phyloP scores from a whole-genome alignment of 1,284 basidiomycete genomes.

The Trametes sp. region DNA sequence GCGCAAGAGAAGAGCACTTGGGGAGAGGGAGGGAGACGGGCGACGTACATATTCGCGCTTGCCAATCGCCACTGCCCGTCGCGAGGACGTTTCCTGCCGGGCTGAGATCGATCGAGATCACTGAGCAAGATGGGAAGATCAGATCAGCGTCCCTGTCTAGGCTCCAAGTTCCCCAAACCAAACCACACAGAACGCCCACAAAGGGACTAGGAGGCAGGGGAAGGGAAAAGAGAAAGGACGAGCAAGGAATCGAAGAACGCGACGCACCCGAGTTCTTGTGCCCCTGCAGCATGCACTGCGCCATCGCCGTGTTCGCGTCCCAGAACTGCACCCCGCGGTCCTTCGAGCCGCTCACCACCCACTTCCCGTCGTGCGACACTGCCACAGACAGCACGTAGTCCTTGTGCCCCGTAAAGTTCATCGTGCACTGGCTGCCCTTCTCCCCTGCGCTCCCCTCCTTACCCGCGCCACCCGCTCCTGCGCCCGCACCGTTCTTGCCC shows the following conservation, averaged over 20 bases:
- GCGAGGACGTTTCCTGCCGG: conserved; percentile 77
- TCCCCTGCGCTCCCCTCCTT: conserved; percentile 34
- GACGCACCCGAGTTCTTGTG: conserved; percentile 83
- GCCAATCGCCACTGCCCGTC: conserved; percentile 86
- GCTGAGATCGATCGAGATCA: conserved; percentile 86
- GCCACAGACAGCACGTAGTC: conserved; percentile 71
- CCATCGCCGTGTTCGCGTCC: conserved; percentile 71
- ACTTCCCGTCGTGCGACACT: conserved; percentile 75
- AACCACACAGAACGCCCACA: neutral
- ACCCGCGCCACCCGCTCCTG: neutral
- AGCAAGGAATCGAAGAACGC: too few species aligned
- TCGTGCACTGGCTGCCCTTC: conserved; percentile 58
- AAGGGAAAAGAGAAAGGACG: neutral
- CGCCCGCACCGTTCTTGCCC: conserved; percentile 32
- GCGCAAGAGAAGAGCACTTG: too few species aligned
- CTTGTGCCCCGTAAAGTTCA: conserved; percentile 77
- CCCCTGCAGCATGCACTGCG: conserved; percentile 82
- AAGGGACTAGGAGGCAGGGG: neutral
- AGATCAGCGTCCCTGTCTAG: conserved; percentile 15
- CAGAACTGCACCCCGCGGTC: conserved; percentile 83
- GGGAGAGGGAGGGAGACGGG: neutral
- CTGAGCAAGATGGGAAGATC: conserved; percentile 44
- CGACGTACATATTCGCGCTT: conserved; percentile 76
- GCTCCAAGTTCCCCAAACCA: neutral
- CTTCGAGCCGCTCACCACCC: conserved; percentile 83